Percentiles rank a stretch among this genome's conserved stretches.
Conservation (phyloP, 495 filamentous ascomycete species). For the Penicillium soppii region DNA sequence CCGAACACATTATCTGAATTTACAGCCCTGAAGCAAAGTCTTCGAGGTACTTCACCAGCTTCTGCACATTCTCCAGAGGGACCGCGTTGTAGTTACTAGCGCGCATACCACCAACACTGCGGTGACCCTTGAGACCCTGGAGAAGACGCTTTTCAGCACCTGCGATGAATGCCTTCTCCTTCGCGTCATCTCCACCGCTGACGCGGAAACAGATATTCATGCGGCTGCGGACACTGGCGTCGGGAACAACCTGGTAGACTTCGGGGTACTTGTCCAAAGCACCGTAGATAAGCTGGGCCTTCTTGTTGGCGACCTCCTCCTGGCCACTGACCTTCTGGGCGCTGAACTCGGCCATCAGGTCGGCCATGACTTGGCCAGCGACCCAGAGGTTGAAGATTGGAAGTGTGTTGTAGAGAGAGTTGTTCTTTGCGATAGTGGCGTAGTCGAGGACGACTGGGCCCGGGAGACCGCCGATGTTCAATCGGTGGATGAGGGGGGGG, state of each 20-base stretch:
- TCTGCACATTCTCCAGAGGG: conserved; percentile 56
- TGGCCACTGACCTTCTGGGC: conserved; percentile 63
- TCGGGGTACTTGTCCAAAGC: conserved; percentile 69
- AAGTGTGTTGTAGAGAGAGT: conserved; percentile 91
- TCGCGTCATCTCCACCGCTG: conserved; percentile 49
- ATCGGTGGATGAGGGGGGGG: conserved; percentile 64
- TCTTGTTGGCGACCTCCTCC: conserved; percentile 65
- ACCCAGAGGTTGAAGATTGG: conserved; percentile 94
- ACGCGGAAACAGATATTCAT: conserved; percentile 95
- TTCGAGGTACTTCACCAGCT: conserved; percentile 58
- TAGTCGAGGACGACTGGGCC: conserved; percentile 79
- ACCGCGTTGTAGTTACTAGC: conserved; percentile 62
- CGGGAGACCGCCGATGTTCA: conserved; percentile 62
- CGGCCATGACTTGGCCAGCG: conserved; percentile 77
- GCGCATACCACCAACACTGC: conserved; percentile 67
- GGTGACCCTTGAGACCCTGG: conserved; percentile 76
- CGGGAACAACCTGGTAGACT: conserved; percentile 71
- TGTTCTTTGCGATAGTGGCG: conserved; percentile 77
- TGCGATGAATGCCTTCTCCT: conserved; percentile 75
- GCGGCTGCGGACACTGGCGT: conserved; percentile 68
- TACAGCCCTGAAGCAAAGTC: conserved; percentile 50
- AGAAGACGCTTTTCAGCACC: conserved; percentile 56
- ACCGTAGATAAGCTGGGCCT: conserved; percentile 72
- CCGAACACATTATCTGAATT: conserved; percentile 4
- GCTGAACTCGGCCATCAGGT: conserved; percentile 57